Percentiles rank a stretch among this genome's conserved stretches.
Conservation (phyloP, 306 rosid genomes). For the Castanospermum australe region DNA sequence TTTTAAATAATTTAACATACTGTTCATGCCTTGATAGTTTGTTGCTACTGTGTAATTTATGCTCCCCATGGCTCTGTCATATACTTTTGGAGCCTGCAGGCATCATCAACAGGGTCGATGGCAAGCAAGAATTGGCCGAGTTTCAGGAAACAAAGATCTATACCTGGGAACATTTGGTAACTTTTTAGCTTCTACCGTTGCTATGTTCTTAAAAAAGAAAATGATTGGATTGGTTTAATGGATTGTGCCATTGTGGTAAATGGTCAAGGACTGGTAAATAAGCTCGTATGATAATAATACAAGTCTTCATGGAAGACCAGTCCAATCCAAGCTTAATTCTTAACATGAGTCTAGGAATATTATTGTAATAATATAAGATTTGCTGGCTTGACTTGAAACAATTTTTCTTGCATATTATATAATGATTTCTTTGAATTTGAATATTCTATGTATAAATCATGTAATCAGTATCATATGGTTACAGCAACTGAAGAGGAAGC, state of each 20-base stretch:
- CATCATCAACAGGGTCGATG: constrained; percentile 94
- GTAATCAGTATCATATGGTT: not conserved
- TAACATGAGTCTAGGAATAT: not conserved
- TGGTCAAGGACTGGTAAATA: not conserved
- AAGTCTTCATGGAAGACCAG: not conserved
- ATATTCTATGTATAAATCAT: not conserved
- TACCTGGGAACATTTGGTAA: constrained; percentile 87
- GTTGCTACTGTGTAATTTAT: not conserved
- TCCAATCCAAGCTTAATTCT: not conserved
- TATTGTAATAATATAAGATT: not conserved
- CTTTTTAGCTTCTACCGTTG: not conserved
- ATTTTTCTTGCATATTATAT: not conserved
- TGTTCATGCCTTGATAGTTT: not conserved
- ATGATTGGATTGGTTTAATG: not conserved
- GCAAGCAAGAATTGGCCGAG: constrained; percentile 98
- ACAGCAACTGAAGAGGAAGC: constrained; percentile 95
- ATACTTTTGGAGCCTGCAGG: constrained; percentile 38
- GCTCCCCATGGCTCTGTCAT: not conserved
- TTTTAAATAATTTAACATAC: not conserved
- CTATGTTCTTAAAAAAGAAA: not conserved
- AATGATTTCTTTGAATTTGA: not conserved
- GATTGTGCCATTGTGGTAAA: no score
- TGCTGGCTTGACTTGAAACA: not conserved
- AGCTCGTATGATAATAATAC: not conserved
- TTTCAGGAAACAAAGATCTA: constrained; percentile 86